phyloP scores from a whole-genome alignment of 345 rosid species.

The Crucihimalaya himalaica region DNA sequence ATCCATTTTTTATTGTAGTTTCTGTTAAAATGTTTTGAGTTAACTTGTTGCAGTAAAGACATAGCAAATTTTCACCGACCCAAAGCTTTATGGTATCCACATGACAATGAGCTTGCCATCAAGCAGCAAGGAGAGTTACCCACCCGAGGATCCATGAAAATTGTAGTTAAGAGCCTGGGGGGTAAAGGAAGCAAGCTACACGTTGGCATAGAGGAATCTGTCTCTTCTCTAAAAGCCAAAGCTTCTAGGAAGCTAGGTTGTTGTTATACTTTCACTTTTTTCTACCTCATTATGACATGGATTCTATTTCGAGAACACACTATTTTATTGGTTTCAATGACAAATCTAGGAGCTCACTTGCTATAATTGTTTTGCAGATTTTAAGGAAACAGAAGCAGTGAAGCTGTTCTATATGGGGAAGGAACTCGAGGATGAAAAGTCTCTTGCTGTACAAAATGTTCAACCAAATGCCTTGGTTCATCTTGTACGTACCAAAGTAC shows the following conservation, averaged over 20 bases:
- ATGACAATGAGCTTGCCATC: constrained; percentile 88
- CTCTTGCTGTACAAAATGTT: constrained; percentile 83
- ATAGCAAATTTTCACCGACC: constrained; percentile 95
- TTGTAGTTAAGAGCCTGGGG: constrained; percentile 90
- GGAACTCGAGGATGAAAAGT: constrained; percentile 82
- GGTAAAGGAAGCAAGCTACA: constrained; percentile 95
- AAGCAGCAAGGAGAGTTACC: constrained; percentile 84
- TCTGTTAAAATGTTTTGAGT: constrained; percentile 10
- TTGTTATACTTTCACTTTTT: constrained; percentile 30
- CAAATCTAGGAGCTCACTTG: constrained; percentile 28
- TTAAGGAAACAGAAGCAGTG: constrained; percentile 81
- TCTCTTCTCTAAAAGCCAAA: constrained; percentile 78
- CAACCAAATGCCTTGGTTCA: constrained; percentile 88
- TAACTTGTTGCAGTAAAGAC: constrained; percentile 71
- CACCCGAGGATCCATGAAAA: constrained; percentile 79
- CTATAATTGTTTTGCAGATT: constrained; percentile 56
- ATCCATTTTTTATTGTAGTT: constrained; percentile 14
- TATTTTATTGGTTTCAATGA: constrained; percentile 13
- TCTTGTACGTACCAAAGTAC: constrained; percentile 84
- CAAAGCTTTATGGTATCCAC: constrained; percentile 93
- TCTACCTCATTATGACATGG: constrained; percentile 14
- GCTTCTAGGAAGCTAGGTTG: constrained; percentile 96
- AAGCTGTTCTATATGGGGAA: constrained; percentile 79
- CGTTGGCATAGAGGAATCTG: constrained; percentile 81
- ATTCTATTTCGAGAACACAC: constrained; percentile 10